A percentile compares a stretch with the other conserved stretches of the same genome.
phyloP scores from a whole-genome alignment of 352 stramenopile species.

The Phytophthora europaea region DNA sequence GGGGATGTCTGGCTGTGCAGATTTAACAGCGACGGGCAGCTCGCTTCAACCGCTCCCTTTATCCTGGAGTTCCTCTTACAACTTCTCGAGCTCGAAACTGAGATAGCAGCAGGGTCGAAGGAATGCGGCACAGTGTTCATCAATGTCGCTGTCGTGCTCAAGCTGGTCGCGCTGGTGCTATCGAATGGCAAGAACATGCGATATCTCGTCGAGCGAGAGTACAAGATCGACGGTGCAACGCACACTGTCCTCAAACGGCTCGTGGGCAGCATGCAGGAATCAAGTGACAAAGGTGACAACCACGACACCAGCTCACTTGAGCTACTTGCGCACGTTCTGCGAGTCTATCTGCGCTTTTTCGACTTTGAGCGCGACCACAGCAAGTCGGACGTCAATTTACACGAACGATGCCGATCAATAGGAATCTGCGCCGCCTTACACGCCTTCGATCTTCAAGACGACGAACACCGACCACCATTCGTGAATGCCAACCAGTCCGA shows the following conservation, averaged over 20 bases:
- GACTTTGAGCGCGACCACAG: constrained; percentile 16
- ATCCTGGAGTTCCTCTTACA: constrained; percentile 31
- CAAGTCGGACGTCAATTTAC: constrained; percentile 12
- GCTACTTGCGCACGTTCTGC: constrained; percentile 28
- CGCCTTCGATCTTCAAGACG: constrained; percentile 12
- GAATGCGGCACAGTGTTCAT: background rate
- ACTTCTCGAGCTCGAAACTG: constrained; percentile 17
- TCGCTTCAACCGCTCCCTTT: constrained; percentile 23
- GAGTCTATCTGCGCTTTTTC: constrained; percentile 35
- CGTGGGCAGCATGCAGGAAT: constrained; percentile 1
- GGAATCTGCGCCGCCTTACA: constrained; percentile 33
- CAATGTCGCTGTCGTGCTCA: constrained; percentile 25
- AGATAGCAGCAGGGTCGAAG: background rate
- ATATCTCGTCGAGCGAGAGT: constrained; percentile 8
- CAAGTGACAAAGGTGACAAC: background rate
- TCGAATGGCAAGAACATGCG: constrained; percentile 39
- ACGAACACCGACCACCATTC: background rate
- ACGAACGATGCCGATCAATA: constrained; percentile 34
- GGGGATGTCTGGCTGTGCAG: constrained; percentile 42
- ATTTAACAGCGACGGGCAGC: constrained; percentile 45
- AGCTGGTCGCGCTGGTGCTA: constrained; percentile 29
- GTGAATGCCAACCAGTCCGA: constrained; percentile 14
- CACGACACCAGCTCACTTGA: constrained; percentile 11
- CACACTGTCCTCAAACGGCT: constrained; percentile 16
- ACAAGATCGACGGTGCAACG: constrained; percentile 32